Conservation (phyloP, 306 rosid species). For the Prunus padus region DNA sequence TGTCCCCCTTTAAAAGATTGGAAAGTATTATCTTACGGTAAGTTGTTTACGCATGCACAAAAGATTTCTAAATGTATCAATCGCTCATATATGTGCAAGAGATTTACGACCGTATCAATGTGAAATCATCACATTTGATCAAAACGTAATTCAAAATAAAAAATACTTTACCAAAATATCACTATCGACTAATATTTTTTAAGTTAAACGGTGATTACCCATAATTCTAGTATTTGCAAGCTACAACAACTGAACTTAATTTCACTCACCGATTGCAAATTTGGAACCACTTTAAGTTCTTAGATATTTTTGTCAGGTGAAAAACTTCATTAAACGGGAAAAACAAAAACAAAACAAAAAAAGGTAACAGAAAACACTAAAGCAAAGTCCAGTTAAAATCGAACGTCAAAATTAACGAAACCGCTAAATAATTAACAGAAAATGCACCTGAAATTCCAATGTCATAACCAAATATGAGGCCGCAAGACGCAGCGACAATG, state of each 20-base stretch:
- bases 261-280: background rate
- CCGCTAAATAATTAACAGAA: background rate
- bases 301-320: background rate
- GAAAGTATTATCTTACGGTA: no score
- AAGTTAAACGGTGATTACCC: background rate
- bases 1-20: accelerated
- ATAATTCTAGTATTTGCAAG: background rate
- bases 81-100: no score
- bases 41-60: no score
- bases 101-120: no score
- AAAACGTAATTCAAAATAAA: no score
- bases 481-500: conserved; percentile 69
- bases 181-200: background rate
- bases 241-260: background rate
- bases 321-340: no score
- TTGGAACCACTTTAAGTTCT: background rate
- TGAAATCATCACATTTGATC: no score
- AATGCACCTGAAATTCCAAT: conserved; percentile 59
- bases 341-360: background rate
- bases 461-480: conserved; percentile 72
- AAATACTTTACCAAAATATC: no score
- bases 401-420: background rate
- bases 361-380: background rate
- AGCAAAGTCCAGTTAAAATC: background rate
- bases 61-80: no score